Conservation (phyloP, 495 filamentous ascomycete genomes). For the Tuber aestivum region DNA sequence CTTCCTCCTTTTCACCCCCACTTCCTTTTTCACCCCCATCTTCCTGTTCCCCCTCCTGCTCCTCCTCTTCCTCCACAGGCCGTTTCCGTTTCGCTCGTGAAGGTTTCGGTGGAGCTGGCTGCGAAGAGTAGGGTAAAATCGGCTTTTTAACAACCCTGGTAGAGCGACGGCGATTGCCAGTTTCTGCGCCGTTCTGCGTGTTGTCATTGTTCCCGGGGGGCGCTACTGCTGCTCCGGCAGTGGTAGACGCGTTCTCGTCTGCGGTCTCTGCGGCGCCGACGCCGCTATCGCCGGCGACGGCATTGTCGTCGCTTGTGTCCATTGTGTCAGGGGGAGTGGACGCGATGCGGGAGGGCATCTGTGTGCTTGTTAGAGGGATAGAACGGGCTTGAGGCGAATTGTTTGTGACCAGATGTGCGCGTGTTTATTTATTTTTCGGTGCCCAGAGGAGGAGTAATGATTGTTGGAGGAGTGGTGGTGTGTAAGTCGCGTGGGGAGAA, state of each 20-base stretch:
- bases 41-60: constrained; percentile 40
- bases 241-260: constrained; percentile 36
- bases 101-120: constrained; percentile 48
- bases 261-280: constrained; percentile 42
- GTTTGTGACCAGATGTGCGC: neutral
- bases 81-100: constrained; percentile 47
- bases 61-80: constrained; percentile 44
- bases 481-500: neutral
- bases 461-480: neutral
- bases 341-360: constrained; percentile 35
- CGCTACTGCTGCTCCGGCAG: constrained; percentile 7
- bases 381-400: neutral
- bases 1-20: constrained; percentile 7
- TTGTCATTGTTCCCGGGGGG: constrained; percentile 1
- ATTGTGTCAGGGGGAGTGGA: constrained; percentile 37
- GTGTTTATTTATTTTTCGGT: constrained; percentile 2
- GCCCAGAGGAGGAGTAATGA: neutral
- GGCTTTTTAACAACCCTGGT: constrained; percentile 71
- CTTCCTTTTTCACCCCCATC: constrained; percentile 16
- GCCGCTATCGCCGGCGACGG: constrained; percentile 12
- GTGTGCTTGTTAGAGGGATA: constrained; percentile 7
- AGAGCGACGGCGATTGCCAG: constrained; percentile 62
- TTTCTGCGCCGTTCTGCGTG: constrained; percentile 42
- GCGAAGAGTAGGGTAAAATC: constrained; percentile 54
- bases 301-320: constrained; percentile 28